These are phyloP conservation scores for Chondrostereum purpureum DNA, from an alignment of 1,284 basidiomycete species.

Conservation along the genomic window DNA sequence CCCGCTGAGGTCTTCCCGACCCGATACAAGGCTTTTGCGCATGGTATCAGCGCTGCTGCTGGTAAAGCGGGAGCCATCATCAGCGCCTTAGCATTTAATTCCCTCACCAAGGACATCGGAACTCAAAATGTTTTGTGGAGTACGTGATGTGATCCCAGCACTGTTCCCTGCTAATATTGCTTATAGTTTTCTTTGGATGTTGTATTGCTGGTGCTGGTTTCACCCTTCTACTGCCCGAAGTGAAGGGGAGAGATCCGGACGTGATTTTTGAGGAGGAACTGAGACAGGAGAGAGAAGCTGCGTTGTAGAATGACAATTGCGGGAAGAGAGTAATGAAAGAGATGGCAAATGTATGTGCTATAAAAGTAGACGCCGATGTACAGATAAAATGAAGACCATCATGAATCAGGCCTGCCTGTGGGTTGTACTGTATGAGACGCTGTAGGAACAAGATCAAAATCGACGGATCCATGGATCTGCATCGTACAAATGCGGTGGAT, in stretches of 20 bases:
- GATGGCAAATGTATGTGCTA: too few species aligned
- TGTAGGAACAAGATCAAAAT: too few species aligned
- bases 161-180: slow-evolving; percentile 36
- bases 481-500: too few species aligned
- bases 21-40: slow-evolving; percentile 71
- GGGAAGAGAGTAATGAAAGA: too few species aligned
- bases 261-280: slow-evolving; percentile 11
- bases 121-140: slow-evolving; percentile 59
- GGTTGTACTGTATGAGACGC: too few species aligned
- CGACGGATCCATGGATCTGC: too few species aligned
- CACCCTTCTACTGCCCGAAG: slow-evolving; percentile 13
- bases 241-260: slow-evolving; percentile 14
- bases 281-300: slow-evolving; percentile 7
- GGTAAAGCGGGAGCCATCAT: slow-evolving; percentile 82
- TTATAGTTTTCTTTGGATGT: slow-evolving; percentile 53
- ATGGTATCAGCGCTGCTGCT: slow-evolving; percentile 74
- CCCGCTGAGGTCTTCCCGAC: slow-evolving; percentile 91
- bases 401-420: too few species aligned
- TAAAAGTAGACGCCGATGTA: too few species aligned
- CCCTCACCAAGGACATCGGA: slow-evolving; percentile 58
- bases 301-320: too few species aligned
- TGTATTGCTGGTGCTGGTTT: slow-evolving; percentile 39
- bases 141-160: slow-evolving; percentile 36
- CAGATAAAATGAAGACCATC: too few species aligned
- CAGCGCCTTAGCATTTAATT: slow-evolving; percentile 75